Evolutionary conservation across 495 filamentous ascomycete genomes (phyloP), one percentile per base, ranked within the genome.

Genomic region (Aspergillus incahuasiensis): DNA sequence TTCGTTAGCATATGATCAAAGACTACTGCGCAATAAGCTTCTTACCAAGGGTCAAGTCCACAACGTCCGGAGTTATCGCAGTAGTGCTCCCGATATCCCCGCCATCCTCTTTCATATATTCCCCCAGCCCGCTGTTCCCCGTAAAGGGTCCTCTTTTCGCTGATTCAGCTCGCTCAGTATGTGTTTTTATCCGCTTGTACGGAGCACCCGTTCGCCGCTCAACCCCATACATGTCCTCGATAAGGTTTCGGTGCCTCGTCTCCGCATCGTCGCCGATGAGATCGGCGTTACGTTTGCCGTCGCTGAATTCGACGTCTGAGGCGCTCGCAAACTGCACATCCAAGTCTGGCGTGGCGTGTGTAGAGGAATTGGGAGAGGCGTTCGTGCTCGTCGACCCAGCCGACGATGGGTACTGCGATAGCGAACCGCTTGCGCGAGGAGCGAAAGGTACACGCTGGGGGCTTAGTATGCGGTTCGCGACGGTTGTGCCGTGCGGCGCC

Each of bases 141-240:
- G 72, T 62, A 7, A 78, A 76, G 18, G 70, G 63, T 0, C 64
- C 43, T 1, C 68, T 65, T 5, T 70, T 71, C 20, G 79, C 65
- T 49, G 79, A 78, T 16, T 74, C 68, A 35, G 57, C 55, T 25
- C 54, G 39, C 13, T 53, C 49, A 2, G 69, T 61, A 7, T 79
- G 75, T 18, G 76, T 71, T 65, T 86, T 92, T 39, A 84, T 68
- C 45, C 82, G 83, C 67, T 91, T 94, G 52, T 80, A 74, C 0
- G 87, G 84, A 9, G 77, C 73, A 25, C 77, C 74, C 24, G 71
- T 71, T 2, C 91, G 85, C 13, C 83, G 72, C 52, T 85, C 79
- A 16, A 92, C 85, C 50, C 83, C 84, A 62, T 92, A 87, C 61
- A 91, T 70, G 28, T 80, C 75, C 64, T 92, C 89, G 55, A 94